phyloP scores from a whole-genome alignment of 192 early-diverging fungal species.

The Entrophospora sp. region DNA sequence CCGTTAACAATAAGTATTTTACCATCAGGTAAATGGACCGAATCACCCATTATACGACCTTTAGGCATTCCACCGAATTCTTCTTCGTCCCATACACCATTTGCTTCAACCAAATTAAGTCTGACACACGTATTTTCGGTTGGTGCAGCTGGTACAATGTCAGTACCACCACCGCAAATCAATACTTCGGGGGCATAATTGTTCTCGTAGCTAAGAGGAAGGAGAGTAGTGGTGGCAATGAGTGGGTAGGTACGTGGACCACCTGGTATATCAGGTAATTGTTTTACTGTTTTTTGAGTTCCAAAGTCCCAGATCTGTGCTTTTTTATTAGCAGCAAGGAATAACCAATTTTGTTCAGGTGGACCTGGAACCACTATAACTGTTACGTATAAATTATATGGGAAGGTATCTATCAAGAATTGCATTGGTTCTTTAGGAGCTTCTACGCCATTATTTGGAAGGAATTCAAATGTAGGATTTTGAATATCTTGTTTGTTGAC shows the following conservation, averaged over 20 bases:
- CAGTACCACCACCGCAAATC: conserved; percentile 49
- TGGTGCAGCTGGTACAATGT: conserved; percentile 16
- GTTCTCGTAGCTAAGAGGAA: conserved; percentile 46
- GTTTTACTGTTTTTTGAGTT: conserved; percentile 27
- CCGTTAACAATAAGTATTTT: conserved; percentile 54
- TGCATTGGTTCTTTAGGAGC: conserved; percentile 20
- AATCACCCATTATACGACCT: conserved; percentile 43
- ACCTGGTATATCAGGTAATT: conserved; percentile 38
- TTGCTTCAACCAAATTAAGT: conserved; percentile 28
- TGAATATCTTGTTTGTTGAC: conserved; percentile 37
- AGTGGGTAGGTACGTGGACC: conserved; percentile 45
- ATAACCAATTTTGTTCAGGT: conserved; percentile 15
- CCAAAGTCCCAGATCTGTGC: conserved; percentile 37
- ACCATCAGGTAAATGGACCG: conserved; percentile 40
- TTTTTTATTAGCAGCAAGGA: conserved; percentile 37
- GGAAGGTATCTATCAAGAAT: conserved; percentile 38
- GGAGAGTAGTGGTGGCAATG: conserved; percentile 40
- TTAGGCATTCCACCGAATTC: conserved; percentile 27
- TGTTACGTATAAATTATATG: conserved; percentile 22
- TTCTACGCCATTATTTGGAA: conserved; percentile 9
- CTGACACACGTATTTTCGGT: conserved; percentile 42
- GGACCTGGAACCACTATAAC: background rate
- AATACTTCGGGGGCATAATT: conserved; percentile 48
- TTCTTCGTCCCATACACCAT: conserved; percentile 41
- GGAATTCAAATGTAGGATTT: conserved; percentile 38